Evolutionary conservation across 2,329 filamentous ascomycete genomes (phyloP).

Genomic region (Xylaria arbuscula): DNA sequence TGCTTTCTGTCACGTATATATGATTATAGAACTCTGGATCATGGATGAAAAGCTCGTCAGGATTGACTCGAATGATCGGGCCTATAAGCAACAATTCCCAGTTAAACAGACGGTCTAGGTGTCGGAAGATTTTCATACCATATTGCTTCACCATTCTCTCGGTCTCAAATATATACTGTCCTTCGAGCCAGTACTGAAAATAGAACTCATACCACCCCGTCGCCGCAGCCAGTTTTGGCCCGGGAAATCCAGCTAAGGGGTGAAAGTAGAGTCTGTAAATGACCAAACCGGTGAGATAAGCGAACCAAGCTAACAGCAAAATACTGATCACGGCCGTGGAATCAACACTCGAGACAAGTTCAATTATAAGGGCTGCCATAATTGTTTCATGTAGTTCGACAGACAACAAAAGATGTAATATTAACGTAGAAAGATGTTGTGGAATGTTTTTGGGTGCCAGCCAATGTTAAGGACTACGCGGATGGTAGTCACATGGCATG

Average conservation of each 20-base stretch:
- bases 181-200: conserved; percentile 41
- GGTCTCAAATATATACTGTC: conserved; percentile 48
- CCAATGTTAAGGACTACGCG: not conserved
- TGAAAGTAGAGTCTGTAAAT: conserved; percentile 42
- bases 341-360: conserved; percentile 38
- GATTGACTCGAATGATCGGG: conserved; percentile 43
- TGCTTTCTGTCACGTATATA: conserved; percentile 35
- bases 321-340: conserved; percentile 38
- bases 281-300: conserved; percentile 34
- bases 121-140: conserved; percentile 38
- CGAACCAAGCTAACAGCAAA: conserved; percentile 19
- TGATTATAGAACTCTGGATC: conserved; percentile 40
- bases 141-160: conserved; percentile 51
- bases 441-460: not conserved
- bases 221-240: conserved; percentile 40
- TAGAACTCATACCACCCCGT: conserved; percentile 43
- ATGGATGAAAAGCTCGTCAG: conserved; percentile 46
- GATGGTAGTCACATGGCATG: conserved; percentile 21
- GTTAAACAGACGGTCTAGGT: not conserved
- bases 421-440: not conserved
- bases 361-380: conserved; percentile 11
- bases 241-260: conserved; percentile 45
- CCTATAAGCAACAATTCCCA: conserved; percentile 24
- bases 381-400: conserved; percentile 3
- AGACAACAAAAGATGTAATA: not conserved